Conservation (phyloP, 768 basidiomycete species). For the Calvatia gigantea region DNA sequence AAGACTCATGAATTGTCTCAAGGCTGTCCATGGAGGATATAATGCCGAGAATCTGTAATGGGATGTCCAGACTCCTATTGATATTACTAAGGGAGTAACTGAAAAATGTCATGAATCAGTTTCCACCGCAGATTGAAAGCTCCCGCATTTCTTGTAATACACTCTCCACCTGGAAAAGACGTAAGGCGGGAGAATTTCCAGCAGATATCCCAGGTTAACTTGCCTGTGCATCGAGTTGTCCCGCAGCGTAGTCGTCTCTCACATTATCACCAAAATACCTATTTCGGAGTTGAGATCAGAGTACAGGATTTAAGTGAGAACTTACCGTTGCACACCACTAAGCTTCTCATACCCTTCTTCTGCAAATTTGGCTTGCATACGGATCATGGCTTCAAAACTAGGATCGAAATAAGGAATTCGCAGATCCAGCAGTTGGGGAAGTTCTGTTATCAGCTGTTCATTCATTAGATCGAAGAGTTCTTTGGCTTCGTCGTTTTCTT, state of each 20-base stretch:
- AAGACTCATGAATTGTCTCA: no score
- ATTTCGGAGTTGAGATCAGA: background rate
- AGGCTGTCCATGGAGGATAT: no score
- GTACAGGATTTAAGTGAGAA: background rate
- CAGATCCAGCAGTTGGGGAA: conserved; percentile 90
- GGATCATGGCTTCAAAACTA: conserved; percentile 97
- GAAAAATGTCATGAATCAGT: conserved; percentile 17
- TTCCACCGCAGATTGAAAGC: conserved; percentile 86
- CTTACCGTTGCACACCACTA: conserved; percentile 85
- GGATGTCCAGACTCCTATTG: background rate
- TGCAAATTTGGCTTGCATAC: conserved; percentile 96
- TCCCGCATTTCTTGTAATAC: conserved; percentile 98
- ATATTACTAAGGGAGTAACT: conserved; percentile 14
- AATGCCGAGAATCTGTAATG: no score
- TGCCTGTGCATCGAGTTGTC: conserved; percentile 92
- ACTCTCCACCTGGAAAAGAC: conserved; percentile 80
- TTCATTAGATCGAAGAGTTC: conserved; percentile 94
- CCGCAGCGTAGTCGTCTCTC: conserved; percentile 95
- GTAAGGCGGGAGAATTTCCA: conserved; percentile 7
- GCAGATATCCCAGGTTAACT: conserved; percentile 8
- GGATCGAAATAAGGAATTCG: conserved; percentile 98
- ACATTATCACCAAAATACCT: conserved; percentile 90
- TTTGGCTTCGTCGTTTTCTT: conserved; percentile 92
- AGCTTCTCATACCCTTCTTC: conserved; percentile 98
- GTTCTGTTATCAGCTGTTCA: conserved; percentile 83